Evolutionary conservation across 2,329 filamentous ascomycete species (phyloP), one percentile per base, ranked within the genome.

Genomic region (Colletotrichum shisoi): DNA sequence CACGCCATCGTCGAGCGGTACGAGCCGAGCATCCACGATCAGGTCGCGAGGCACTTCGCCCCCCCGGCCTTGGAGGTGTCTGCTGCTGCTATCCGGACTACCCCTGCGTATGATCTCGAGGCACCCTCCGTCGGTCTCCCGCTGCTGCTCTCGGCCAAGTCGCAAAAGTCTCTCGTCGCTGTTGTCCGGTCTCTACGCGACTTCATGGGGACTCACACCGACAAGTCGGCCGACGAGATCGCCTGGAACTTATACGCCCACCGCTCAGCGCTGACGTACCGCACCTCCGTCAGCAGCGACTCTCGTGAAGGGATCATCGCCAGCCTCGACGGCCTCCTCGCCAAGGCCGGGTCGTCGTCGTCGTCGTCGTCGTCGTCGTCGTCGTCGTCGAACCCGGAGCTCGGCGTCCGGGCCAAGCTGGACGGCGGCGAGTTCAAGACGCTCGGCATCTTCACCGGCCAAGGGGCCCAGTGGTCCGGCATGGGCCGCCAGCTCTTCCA

Each of bases 391-490:
- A 67, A 44, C 48, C 63, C 57, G 11, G 66, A 68, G 46, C 62
- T 68, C 15, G 66, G 66, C 12, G 53, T 67, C 4, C 66, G 66
- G 31, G 57, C 66, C 21, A 68, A 68, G 52, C 42, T 67, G n/a
- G 57, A 62, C 11, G 63, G 66, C 51, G 59, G 46, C 45, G 45
- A 61, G 46, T 44, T 53, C 57, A 68, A 67, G 53, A 69, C 73
- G 12, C 65, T 74, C 21, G 73, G 72, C 1, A 68, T 78, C n/a
- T 77, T 78, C 65, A 77, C 76, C 1, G 76, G 76, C 1, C 76
- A 78, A 53, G 76, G 76, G 5, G 76, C 75, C 0, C 76, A 78
- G 57, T 78, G 74, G 73, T 62, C 72, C 1, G 39, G 62, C 1
- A 79, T 79, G 78, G 78, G 76, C 11, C 62, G 64, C 3, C 64